phyloP scores from a whole-genome alignment of 345 rosid species.

The Barbarea vulgaris region DNA sequence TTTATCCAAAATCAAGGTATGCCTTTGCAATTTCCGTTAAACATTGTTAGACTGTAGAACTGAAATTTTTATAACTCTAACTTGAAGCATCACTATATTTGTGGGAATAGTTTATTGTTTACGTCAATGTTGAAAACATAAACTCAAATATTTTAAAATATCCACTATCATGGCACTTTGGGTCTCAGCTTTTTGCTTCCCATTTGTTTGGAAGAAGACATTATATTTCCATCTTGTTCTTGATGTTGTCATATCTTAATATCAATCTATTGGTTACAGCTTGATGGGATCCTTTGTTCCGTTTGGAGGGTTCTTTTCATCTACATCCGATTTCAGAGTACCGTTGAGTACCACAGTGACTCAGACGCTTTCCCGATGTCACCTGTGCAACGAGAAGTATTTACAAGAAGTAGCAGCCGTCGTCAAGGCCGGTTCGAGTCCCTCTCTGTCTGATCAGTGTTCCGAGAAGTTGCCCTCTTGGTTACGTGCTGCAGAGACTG shows the following conservation, averaged over 20 bases:
- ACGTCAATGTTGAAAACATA: slow-evolving; percentile 13
- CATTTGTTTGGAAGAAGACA: slow-evolving; percentile 3
- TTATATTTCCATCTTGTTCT: not conserved
- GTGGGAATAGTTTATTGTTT: slow-evolving; percentile 29
- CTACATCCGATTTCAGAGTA: slow-evolving; percentile 47
- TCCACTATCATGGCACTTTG: not conserved
- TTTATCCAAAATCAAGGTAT: slow-evolving; percentile 60
- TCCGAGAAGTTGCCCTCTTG: slow-evolving; percentile 52
- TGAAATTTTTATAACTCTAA: not conserved
- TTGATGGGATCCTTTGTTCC: slow-evolving; percentile 80
- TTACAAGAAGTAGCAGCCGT: slow-evolving; percentile 56
- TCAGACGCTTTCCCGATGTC: slow-evolving; percentile 46
- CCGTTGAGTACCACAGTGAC: slow-evolving; percentile 38
- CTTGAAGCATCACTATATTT: slow-evolving; percentile 1
- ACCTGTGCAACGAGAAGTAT: slow-evolving; percentile 59
- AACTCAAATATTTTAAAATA: slow-evolving; percentile 30
- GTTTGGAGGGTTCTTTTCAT: slow-evolving; percentile 68
- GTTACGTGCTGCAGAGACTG: slow-evolving; percentile 47
- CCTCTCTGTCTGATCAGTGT: slow-evolving; percentile 49
- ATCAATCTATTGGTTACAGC: slow-evolving; percentile 55
- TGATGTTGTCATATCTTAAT: slow-evolving; percentile 12
- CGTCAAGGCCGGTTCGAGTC: slow-evolving; percentile 45
- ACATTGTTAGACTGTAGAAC: not conserved
- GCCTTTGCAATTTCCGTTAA: slow-evolving; percentile 4
- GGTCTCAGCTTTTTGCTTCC: slow-evolving; percentile 13